Conservation (phyloP, 2,329 filamentous ascomycete genomes). For the Fusarium hostae region DNA sequence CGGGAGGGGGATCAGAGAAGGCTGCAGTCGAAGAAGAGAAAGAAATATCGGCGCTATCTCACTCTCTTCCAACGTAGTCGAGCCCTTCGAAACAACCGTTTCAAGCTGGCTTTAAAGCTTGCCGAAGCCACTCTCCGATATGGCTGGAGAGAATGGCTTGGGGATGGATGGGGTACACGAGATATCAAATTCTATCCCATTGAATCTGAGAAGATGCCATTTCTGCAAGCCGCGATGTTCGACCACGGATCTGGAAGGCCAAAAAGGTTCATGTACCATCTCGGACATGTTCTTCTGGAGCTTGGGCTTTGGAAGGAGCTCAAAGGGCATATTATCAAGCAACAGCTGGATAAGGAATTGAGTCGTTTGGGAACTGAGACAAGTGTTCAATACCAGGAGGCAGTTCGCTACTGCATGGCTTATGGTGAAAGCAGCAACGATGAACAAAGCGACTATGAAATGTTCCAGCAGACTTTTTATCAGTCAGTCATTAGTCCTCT, state of each 20-base stretch:
- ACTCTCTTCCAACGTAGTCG: background rate
- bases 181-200: slow-evolving; percentile 9
- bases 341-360: background rate
- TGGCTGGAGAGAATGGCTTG: slow-evolving; percentile 16
- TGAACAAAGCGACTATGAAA: background rate
- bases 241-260: background rate
- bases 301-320: slow-evolving; percentile 1
- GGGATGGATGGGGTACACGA: slow-evolving; percentile 1
- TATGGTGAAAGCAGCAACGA: background rate
- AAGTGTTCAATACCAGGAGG: slow-evolving; percentile 8
- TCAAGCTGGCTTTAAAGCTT: slow-evolving; percentile 4
- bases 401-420: background rate
- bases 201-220: slow-evolving; percentile 5
- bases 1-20: background rate
- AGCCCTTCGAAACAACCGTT: background rate
- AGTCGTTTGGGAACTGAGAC: background rate
- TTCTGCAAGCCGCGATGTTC: background rate
- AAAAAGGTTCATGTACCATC: background rate
- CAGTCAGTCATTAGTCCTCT: slow-evolving; percentile 11
- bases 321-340: background rate
- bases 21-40: background rate
- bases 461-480: slow-evolving; percentile 8
- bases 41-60: background rate
- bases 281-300: slow-evolving; percentile 1
- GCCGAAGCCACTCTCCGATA: slow-evolving; percentile 16